Evolutionary conservation across 116 monocot species (phyloP), one percentile per base, ranked within the genome.

Genomic region (Zostera marina): DNA sequence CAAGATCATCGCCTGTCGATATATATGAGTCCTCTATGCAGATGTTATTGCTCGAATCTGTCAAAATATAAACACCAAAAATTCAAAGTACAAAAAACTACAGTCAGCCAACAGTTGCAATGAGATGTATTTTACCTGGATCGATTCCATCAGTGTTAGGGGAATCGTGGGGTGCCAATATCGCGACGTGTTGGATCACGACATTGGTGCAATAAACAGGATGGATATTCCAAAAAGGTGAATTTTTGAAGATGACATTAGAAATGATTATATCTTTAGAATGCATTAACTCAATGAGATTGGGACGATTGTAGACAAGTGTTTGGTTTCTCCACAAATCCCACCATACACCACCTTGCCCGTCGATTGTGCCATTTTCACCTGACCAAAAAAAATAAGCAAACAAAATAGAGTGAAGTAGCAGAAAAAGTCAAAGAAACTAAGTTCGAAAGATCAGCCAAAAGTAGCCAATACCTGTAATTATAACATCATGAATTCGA

Each of bases 121-220:
- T 54, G 26, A 9, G 24, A 62, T 32, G n/a, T n/a, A n/a, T n/a
- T 16, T 44, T 73, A 85, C 90, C 90, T 74, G 84, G 90, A 68
- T 91, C 90, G 11, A 91, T 60, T 44, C 90, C 90, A 68, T 91
- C 90, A 5, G 90, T 91, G 58, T 91, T 91, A 11, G 90, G 90
- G 40, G 90, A 91, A 58, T 91, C 81, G 40, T 65, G 44, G n/a
- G 85, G 90, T 47, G 90, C 90, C 66, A 84, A 54, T 8, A 84
- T 66, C 19, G 76, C 79, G 43, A 84, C 69, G 52, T 76, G 62
- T 59, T 63, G 71, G 38, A 84, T 60, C 16, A 81, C 79, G 54
- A 91, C 73, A 63, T 84, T 85, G 59, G 81, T 91, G 81, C 62
- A 70, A 32, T 89, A 89, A 63, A 89, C 84, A 22, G 89, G 89